Base-by-base conservation (phyloP, 768 basidiomycete genomes). In the Clitopilus passeckerianus region DNA sequence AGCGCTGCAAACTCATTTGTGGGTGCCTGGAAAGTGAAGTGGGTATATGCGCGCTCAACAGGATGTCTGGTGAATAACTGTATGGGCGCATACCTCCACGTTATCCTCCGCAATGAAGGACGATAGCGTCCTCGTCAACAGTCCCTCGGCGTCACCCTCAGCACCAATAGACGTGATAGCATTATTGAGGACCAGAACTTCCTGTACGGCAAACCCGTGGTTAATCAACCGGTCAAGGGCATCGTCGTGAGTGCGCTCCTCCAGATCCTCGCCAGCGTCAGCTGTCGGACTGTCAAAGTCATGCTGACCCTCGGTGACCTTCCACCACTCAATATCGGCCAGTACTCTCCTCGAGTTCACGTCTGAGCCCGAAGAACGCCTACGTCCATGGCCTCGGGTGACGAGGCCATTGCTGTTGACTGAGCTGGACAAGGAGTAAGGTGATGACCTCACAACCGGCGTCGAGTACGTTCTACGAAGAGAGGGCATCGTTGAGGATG, bases 271-370 rank as follows among this genome's bases (percentile, higher is more conserved):
- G 67, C 80, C 79, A 64, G 69, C 71, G 67, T 72, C 74, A 54
- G 67, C 63, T 20, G 20, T 50, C 20, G 22, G 46, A 50, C 46
- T 34, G 30, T 55, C 54, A 18, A 18, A 24, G 64, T 79, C 77
- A 72, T 77, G 80, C 74, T 93, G 90, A 63, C 87, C 86, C 61
- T 86, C 89, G 62, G 81, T 75, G 64, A 92, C 90, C 66, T 79
- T 83, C 90, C 90, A 92, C 90, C 91, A 93, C 71, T 91, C 90
- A 67, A 93, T 87, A 76, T 93, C 91, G 34, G 89, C 90, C 61
- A 93, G 80, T 65, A 93, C 89, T 65, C 89, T 81, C 68, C 91
- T 81, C 63, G 71, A 77, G 64, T 70, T 71, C 34, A 82, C 83
- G 68, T 89, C 86, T 65, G 89, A 89, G 61, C 83, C 87, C 20